These are phyloP conservation scores for Fusarium sublunatum DNA, from an alignment of 2,329 filamentous ascomycete genomes.

Conservation along the genomic window DNA sequence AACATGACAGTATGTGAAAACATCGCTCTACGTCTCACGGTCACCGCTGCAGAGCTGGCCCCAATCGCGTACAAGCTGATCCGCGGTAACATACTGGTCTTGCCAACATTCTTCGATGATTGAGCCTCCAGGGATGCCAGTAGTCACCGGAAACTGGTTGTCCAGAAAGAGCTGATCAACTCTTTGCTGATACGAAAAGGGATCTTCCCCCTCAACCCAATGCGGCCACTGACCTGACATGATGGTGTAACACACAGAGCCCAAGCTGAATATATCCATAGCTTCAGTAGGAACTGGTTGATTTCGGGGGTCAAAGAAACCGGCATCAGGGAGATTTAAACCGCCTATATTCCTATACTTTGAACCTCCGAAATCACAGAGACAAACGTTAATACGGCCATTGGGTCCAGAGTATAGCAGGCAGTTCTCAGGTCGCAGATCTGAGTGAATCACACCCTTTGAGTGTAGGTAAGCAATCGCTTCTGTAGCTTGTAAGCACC, in stretches of 20 bases:
- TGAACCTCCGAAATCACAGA: conserved; percentile 5
- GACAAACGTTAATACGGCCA: neutral
- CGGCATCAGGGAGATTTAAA: neutral
- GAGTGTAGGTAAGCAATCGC: conserved; percentile 1
- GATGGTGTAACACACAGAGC: conserved; percentile 2
- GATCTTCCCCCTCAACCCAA: neutral
- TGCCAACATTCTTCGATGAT: neutral
- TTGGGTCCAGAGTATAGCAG: neutral
- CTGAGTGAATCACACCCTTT: conserved; percentile 1
- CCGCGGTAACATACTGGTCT: neutral
- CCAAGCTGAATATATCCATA: conserved; percentile 3
- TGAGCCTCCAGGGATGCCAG: neutral
- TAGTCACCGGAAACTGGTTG: too few species aligned
- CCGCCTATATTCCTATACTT: neutral
- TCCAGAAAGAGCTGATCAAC: too few species aligned
- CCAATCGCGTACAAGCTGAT: neutral
- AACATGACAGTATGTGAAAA: neutral
- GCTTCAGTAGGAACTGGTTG: neutral
- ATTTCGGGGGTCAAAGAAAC: neutral
- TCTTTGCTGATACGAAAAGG: neutral
- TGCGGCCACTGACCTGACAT: neutral
- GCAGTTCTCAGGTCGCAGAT: conserved; percentile 1
- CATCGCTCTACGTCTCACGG: neutral
- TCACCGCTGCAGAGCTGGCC: neutral
- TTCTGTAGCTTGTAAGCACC: conserved; percentile 1